Base-by-base conservation (phyloP, 2,329 filamentous ascomycete genomes). In the Colletotrichum viniferum region DNA sequence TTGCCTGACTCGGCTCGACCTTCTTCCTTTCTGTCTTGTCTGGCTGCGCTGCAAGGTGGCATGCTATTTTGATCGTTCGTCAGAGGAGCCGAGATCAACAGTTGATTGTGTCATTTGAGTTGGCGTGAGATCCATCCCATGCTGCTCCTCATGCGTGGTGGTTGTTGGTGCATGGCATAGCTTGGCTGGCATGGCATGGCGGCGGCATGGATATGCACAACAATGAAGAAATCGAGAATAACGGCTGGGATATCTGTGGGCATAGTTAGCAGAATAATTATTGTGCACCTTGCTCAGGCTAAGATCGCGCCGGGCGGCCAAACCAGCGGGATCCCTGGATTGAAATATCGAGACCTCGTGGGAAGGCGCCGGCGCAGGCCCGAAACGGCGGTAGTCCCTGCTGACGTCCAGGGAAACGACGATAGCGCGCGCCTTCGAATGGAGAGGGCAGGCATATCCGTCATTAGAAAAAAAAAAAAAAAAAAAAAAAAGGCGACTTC, bases 301-400 rank as follows among this genome's bases (percentile, higher is more conserved):
- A 43, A 58, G 52, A 52, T 32, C n/a, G 68, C 68, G 61, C 62
- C 55, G 38, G 30, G 67, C 28, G 67, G 32, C 21, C 52, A 52
- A 52, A 64, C 61, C 14, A 65, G 72, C 32, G 28, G 55, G 61
- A 74, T 66, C 68, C 68, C 62, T 74, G 68, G 3, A 48, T 48
- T 48, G 43, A 48, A 4, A 24, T 16, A 32, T 21, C 13, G 38
- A 60, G 43, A 34, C 72, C 68, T 56, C 43, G 68, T 66, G 61
- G 62, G 30, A 74, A 32, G 55, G 52, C 68, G 69, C 36, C 68
- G 61, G 62, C 62, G 72, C 34, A 38, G 43, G 60, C 66, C 71
- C 68, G 21, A 66, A 62, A 74, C 55, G 26, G 21, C 56, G 72
- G 68, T 65, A 55, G 61, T 62, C 52, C 61, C 68, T 61, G 68